These are phyloP conservation scores for Xylaria hypoxylon DNA, from an alignment of 2,329 filamentous ascomycete species.

Conservation along the genomic window DNA sequence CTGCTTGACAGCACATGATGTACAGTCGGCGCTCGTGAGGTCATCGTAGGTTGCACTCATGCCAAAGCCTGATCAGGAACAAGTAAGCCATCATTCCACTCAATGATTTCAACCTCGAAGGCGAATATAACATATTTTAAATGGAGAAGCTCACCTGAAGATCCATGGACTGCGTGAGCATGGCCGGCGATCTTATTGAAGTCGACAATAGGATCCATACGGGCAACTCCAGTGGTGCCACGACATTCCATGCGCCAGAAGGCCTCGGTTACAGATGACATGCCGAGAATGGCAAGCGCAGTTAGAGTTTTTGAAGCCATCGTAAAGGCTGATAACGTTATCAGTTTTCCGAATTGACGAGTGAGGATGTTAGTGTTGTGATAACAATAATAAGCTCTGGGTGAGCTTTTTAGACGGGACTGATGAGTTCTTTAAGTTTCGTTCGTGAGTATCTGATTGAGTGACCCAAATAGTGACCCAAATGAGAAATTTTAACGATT, in stretches of 20 bases:
- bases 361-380: constrained; percentile 2
- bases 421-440: not conserved
- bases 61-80: constrained; percentile 68
- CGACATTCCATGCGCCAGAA: constrained; percentile 94
- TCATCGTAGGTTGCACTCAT: constrained; percentile 66
- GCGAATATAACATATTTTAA: not conserved
- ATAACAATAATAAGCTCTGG: not conserved
- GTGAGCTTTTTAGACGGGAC: not conserved
- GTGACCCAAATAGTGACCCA: not conserved
- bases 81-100: constrained; percentile 5
- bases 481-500: not conserved
- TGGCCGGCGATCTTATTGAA: constrained; percentile 71
- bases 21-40: constrained; percentile 74
- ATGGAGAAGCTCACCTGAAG: constrained; percentile 70
- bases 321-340: constrained; percentile 11
- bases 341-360: not conserved
- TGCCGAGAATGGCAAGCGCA: constrained; percentile 48
- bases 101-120: not conserved
- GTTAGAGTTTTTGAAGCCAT: constrained; percentile 46
- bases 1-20: constrained; percentile 81
- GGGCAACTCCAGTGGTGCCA: constrained; percentile 73
- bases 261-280: constrained; percentile 63
- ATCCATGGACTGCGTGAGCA: constrained; percentile 80
- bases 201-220: constrained; percentile 81
- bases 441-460: not conserved